Evolutionary conservation across 805 yeast genomes (phyloP).

Genomic region (Pichia sporocuriosa): DNA sequence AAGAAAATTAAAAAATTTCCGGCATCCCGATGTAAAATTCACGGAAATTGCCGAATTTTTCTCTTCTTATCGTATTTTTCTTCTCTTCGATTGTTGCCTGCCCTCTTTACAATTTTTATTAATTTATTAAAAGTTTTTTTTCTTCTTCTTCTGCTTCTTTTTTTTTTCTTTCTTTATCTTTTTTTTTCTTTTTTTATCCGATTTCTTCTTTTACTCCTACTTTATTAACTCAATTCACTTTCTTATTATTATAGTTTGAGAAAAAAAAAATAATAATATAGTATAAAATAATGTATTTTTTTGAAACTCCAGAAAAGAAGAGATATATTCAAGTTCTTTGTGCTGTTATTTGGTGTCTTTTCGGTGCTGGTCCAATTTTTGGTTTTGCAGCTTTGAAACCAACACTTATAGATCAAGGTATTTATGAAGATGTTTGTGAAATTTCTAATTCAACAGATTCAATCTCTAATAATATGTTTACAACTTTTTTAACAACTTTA

Average conservation of each 20-base stretch:
- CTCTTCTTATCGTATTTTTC: neutral
- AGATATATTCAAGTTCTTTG: constrained; percentile 38
- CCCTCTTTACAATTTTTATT: neutral
- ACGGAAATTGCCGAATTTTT: no score
- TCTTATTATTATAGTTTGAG: no score
- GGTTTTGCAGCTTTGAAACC: constrained; percentile 59
- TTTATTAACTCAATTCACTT: no score
- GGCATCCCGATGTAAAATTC: no score
- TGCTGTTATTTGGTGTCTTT: constrained; percentile 48
- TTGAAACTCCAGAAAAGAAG: constrained; percentile 24
- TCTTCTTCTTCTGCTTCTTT: neutral
- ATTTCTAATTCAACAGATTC: constrained; percentile 11
- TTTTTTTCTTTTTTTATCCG: neutral
- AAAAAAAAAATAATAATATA: no score
- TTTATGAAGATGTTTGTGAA: constrained; percentile 38
- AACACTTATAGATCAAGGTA: constrained; percentile 39
- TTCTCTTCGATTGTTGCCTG: neutral
- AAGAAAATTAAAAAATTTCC: no score
- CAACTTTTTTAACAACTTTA: neutral
- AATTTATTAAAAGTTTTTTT: constrained; percentile 1
- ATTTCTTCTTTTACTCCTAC: neutral
- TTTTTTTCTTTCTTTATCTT: constrained; percentile 2
- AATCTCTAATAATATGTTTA: neutral
- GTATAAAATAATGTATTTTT: constrained; percentile 32
- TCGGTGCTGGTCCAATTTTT: constrained; percentile 53